Evolutionary conservation across 352 stramenopile species (phyloP), one percentile per base, ranked within the genome.

Genomic region (Peronospora farinosa): DNA sequence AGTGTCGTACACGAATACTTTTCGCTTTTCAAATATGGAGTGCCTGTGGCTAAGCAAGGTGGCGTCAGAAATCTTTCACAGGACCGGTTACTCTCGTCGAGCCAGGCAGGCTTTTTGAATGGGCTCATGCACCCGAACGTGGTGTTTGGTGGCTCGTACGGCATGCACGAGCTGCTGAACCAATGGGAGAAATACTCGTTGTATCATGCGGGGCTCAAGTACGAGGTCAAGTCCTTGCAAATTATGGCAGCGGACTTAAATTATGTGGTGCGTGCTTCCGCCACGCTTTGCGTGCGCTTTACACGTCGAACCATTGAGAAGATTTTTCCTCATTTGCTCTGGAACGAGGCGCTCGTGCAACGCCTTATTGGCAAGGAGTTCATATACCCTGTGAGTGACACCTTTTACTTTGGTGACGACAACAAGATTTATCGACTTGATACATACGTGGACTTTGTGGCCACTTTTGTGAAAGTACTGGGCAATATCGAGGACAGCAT

Each of bases 141-240:
- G 51, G 50, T 74, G 7, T 82, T 87, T 25, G 71, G 71, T 5
- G 66, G 67, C 56, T 62, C 66, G 25, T 64, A 69, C 30, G 76
- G 76, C 12, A 52, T 85, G 6, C 47, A 43, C 1, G 47, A 73
- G 28, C 54, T 87, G 28, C 52, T 84, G 9, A 62, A 80, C 25
- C 76, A 87, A 60, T 87, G 76, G 76, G 44, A 69, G 43, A 71
- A 74, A 31, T 87, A 87, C 65, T 82, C 74, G 28, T 64, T 74
- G 43, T 83, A 73, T 51, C 68, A 83, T 53, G 38, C 65, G 19
- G 67, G 53, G 12, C 66, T 87, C 7, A 62, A 73, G 42, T 83
- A 78, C 44, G 63, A 77, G 38, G 44, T 84, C 32, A 54, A 70
- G 44, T 48, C 25, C 9, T 19, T 83, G 39, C 59, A 83, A 45